Conservation (phyloP, 164 flowering plant genomes). For the Vitis rotundifolia region DNA sequence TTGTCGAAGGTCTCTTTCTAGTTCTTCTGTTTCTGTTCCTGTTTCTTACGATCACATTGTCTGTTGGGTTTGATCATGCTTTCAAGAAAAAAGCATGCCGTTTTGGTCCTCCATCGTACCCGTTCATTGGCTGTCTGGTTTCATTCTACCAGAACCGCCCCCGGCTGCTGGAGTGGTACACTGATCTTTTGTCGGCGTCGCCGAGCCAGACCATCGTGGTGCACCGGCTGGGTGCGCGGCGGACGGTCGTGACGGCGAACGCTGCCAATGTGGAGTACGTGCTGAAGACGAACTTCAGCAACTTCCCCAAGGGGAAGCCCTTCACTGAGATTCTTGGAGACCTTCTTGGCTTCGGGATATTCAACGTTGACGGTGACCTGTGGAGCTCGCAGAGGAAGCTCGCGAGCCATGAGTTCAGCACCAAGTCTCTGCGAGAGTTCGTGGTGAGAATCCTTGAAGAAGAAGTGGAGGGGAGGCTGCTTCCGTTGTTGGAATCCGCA, state of each 20-base stretch:
- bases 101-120: conserved; percentile 49
- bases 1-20: too few species aligned
- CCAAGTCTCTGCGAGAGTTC: conserved; percentile 48
- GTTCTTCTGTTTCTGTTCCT: background rate
- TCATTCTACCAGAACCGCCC: conserved; percentile 60
- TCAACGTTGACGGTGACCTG: conserved; percentile 75
- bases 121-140: conserved; percentile 62
- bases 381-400: conserved; percentile 78
- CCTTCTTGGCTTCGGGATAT: conserved; percentile 80
- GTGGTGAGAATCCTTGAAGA: conserved; percentile 38
- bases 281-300: conserved; percentile 65
- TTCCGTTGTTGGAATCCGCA: conserved; percentile 57
- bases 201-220: conserved; percentile 61
- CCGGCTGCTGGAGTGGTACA: conserved; percentile 80
- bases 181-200: conserved; percentile 54
- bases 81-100: too few species aligned
- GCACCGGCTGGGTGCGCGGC: conserved; percentile 52
- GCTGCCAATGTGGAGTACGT: conserved; percentile 83
- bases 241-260: conserved; percentile 74
- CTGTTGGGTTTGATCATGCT: too few species aligned
- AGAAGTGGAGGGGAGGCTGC: conserved; percentile 45
- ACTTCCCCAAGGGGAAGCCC: conserved; percentile 84
- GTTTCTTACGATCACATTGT: background rate
- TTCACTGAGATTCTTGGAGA: conserved; percentile 83
- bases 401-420: conserved; percentile 69